These are phyloP conservation scores for Diaporthe sp. DNA, from an alignment of 2,329 filamentous ascomycete genomes.

Conservation along the genomic window DNA sequence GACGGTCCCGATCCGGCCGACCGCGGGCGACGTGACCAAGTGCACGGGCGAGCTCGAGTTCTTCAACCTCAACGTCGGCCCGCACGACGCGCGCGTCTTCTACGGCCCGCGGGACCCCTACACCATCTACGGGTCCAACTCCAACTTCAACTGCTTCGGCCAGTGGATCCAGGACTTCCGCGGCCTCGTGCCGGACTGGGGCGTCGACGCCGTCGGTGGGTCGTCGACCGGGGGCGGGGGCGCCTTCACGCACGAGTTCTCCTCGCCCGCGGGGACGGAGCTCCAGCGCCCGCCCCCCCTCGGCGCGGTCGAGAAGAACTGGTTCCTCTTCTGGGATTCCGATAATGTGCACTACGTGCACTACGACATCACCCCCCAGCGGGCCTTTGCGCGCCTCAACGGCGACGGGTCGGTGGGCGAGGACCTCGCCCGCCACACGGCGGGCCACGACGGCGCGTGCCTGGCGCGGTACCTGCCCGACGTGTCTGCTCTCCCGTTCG, in stretches of 20 bases:
- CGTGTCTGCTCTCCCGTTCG: conserved; percentile 42
- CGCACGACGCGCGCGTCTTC: conserved; percentile 71
- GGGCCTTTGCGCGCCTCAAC: conserved; percentile 62
- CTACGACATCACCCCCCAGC: conserved; percentile 64
- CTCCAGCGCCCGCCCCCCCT: conserved; percentile 63
- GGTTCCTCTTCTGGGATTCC: conserved; percentile 71
- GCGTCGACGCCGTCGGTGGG: conserved; percentile 45
- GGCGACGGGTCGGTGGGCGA: conserved; percentile 60
- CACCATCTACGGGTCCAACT: conserved; percentile 69
- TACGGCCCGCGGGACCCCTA: conserved; percentile 65
- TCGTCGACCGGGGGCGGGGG: neutral
- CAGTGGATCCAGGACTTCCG: conserved; percentile 69
- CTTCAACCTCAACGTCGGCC: conserved; percentile 62
- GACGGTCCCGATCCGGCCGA: conserved; percentile 61
- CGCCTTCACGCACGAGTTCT: conserved; percentile 52
- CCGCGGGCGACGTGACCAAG: conserved; percentile 51
- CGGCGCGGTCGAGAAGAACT: conserved; percentile 70
- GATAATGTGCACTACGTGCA: conserved; percentile 62
- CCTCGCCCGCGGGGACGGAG: conserved; percentile 57
- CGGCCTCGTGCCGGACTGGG: conserved; percentile 60
- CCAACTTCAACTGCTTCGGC: conserved; percentile 67
- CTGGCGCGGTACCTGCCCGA: conserved; percentile 60
- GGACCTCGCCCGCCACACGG: conserved; percentile 58
- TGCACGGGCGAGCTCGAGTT: conserved; percentile 60
- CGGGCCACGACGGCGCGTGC: conserved; percentile 58